phyloP scores from a whole-genome alignment of 805 yeast genomes.

The Candida krabiensis region DNA sequence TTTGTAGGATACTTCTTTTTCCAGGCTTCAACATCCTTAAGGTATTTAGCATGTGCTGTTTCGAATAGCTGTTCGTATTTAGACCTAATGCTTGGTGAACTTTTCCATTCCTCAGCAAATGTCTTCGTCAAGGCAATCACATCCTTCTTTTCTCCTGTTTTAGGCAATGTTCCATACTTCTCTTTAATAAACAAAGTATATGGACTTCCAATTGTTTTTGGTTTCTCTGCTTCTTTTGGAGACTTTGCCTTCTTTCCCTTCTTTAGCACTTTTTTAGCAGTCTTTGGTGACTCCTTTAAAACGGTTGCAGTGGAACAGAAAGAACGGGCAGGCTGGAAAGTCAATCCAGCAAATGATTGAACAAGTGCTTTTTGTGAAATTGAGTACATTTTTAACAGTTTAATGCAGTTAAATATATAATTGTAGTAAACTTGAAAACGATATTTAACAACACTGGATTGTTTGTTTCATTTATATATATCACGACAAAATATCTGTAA shows the following conservation, averaged over 20 bases:
- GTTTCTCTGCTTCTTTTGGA: slow-evolving; percentile 19
- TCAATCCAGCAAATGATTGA: slow-evolving; percentile 4
- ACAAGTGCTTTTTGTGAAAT: slow-evolving; percentile 2
- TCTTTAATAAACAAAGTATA: slow-evolving; percentile 19
- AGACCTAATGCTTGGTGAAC: slow-evolving; percentile 17
- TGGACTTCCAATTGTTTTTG: slow-evolving; percentile 21
- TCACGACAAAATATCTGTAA: too few species aligned
- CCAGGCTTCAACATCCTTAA: slow-evolving; percentile 23
- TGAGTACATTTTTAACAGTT: slow-evolving; percentile 5
- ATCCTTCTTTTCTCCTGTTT: slow-evolving; percentile 4
- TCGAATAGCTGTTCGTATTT: slow-evolving; percentile 10
- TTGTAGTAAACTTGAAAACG: too few species aligned
- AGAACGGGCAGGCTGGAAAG: slow-evolving; percentile 7
- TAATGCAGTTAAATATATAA: too few species aligned
- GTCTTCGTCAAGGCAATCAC: slow-evolving; percentile 9
- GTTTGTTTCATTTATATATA: too few species aligned
- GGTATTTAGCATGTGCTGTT: slow-evolving; percentile 10
- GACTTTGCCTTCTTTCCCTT: slow-evolving; percentile 10
- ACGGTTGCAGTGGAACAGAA: slow-evolving; percentile 11
- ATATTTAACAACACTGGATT: too few species aligned
- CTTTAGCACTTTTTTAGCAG: too few species aligned
- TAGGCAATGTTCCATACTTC: slow-evolving; percentile 6
- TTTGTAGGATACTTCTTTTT: slow-evolving; percentile 22
- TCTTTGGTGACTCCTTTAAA: slow-evolving; percentile 12
- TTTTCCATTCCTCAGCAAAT: slow-evolving; percentile 24